Base-by-base conservation (phyloP, 352 stramenopile genomes). In the Sclerospora graminicola region DNA sequence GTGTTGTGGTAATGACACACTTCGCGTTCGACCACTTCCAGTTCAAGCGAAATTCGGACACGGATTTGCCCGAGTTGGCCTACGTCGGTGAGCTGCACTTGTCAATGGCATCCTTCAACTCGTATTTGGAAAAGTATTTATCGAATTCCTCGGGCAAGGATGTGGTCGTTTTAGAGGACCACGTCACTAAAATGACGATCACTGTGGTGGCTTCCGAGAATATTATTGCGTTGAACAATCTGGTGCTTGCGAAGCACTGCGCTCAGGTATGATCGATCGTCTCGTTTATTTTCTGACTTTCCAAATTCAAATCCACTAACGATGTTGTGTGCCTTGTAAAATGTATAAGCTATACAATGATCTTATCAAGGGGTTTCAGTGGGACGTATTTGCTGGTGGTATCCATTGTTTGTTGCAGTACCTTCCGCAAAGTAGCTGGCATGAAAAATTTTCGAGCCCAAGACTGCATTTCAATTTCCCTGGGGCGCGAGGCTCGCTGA, bases 381-480 rank as follows among this genome's bases (percentile, higher is more conserved):
- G 80, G 80, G 69, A 89, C 46, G 57, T 91, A 5, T 89, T 91
- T 51, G 74, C 80, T 13, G 77, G 80, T 13, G 80, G 80, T 5
- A 84, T 83, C 15, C 73, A 91, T 40, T 91, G 80, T 29, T 65
- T 85, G 54, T 57, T 91, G 15, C 80, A 91, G 48, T 89, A 91
- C 40, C 47, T 88, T 5, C 75, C 80, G 2, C 66, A 84, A 42
- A 62, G 56, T 45, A 75, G 64, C 29, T 78, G 69, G 30, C 60
- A 82, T 35, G 63, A 76, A 8, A 71, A 70, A 8, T 85, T 88
- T 50, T 59, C 61, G 0, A 84, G 75, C 51, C 75, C 80, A 21
- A 42, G 75, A 10, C 54, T 91, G 6, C 77, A 91, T 49, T 83
- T 87, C 19, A 88, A 80, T 33, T 87, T 90, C 41, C 75, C 76